Conservation (phyloP, 2,329 filamentous ascomycete genomes). For the Saccharata proteae region DNA sequence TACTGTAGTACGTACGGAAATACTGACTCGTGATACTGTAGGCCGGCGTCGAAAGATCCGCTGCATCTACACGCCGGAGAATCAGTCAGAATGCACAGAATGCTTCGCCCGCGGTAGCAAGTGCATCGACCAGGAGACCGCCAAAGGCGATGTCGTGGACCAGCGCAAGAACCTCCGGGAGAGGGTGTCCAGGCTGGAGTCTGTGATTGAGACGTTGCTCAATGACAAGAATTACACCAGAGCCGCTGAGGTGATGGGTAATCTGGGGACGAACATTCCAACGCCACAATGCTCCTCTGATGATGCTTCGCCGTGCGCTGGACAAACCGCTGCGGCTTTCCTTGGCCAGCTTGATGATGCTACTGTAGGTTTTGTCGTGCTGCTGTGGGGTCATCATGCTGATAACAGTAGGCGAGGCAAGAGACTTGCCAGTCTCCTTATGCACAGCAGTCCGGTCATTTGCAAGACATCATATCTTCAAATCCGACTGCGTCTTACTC, state of each 20-base stretch:
- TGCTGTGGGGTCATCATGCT: too few relatives aligned
- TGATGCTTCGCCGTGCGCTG: too few relatives aligned
- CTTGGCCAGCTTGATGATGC: too few relatives aligned
- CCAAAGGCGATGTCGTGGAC: constrained; percentile 27
- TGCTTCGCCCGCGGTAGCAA: constrained; percentile 32
- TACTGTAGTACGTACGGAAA: background rate
- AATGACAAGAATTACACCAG: constrained; percentile 16
- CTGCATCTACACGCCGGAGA: constrained; percentile 32
- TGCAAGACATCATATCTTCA: too few relatives aligned
- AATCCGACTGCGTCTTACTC: too few relatives aligned
- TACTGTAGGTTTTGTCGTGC: too few relatives aligned
- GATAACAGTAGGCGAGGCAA: too few relatives aligned
- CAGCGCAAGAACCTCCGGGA: constrained; percentile 32
- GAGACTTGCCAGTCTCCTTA: too few relatives aligned
- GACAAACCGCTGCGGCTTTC: too few relatives aligned
- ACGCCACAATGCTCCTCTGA: constrained; percentile 2
- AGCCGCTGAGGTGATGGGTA: constrained; percentile 14
- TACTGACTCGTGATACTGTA: too few relatives aligned
- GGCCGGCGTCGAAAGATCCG: constrained; percentile 39
- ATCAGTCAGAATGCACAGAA: constrained; percentile 29
- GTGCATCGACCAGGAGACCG: constrained; percentile 35
- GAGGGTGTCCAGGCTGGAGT: constrained; percentile 29
- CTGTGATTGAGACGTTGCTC: constrained; percentile 26
- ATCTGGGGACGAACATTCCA: constrained; percentile 2
- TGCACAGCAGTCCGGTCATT: too few relatives aligned